Evolutionary conservation across 1,284 basidiomycete genomes (phyloP).

Genomic region (Pseudomicrostroma phylloplanum): DNA sequence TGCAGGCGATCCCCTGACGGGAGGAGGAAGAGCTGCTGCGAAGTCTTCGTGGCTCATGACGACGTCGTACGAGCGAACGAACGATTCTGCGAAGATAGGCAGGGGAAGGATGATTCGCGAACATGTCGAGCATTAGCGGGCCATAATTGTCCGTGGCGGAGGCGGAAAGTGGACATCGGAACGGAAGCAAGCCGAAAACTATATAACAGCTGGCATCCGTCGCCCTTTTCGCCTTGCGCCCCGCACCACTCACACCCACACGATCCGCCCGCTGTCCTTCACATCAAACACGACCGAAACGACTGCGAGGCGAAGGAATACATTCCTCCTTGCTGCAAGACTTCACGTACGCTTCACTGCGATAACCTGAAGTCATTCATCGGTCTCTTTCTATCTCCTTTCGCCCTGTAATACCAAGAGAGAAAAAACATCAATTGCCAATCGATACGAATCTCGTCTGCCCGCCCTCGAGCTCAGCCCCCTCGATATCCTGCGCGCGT

Average conservation of each 20-base stretch:
- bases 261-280: too few relatives aligned
- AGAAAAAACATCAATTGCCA: background rate
- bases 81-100: background rate
- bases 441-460: background rate
- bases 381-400: background rate
- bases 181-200: too few relatives aligned
- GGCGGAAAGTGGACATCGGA: too few relatives aligned
- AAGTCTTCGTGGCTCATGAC: slow-evolving; percentile 3
- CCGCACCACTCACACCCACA: too few relatives aligned
- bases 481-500: background rate
- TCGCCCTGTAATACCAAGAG: background rate
- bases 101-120: too few relatives aligned
- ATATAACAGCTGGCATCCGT: too few relatives aligned
- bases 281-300: too few relatives aligned
- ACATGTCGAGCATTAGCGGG: too few relatives aligned
- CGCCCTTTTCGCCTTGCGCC: too few relatives aligned
- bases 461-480: background rate
- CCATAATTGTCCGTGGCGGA: too few relatives aligned
- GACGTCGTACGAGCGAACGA: background rate
- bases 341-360: slow-evolving; percentile 1
- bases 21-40: slow-evolving; percentile 14
- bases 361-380: slow-evolving; percentile 1
- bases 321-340: too few relatives aligned
- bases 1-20: slow-evolving; percentile 27
- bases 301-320: too few relatives aligned